Base-by-base conservation (phyloP, 129 eudicot genomes). In the Flaveria brownii region DNA sequence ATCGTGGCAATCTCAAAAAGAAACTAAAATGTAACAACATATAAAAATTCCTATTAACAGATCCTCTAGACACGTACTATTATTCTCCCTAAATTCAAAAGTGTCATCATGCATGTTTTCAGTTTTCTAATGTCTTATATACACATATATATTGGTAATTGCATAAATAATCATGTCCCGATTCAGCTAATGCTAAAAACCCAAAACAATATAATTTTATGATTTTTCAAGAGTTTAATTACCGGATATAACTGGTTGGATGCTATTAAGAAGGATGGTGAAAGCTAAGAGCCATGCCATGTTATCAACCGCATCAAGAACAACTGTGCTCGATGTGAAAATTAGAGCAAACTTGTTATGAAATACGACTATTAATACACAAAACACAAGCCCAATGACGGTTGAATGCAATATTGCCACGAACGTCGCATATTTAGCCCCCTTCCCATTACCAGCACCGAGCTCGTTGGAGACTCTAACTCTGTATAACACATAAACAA, bases 401-500 rank as follows among this genome's bases (percentile, higher is more conserved):
- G 86, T 77, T 1, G 98, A 93, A 45, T 84, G 80, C 30, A 68
- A 56, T 66, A 90, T 89, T 0, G 96, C 82, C 14, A 93, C 92
- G 5, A 57, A 52, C 1, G 96, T 87, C 0, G 98, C 98, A 36
- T 85, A 93, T 74, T 79, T 93, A 0, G 98, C 98, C 22, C 64
- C 89, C 2, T 87, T 84, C 49, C 92, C 97, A 51, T 88, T 90
- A 6, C 94, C 93, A 5, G 93, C 91, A 17, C 97, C 97, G 1
- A 92, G 85, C 85, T 92, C 97, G 54, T 89, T 92, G 8, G 97
- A 87, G 73, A 92, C 97, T 72, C 97, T 86, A 43, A 89, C 97
- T 64, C 97, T 87, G 85, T 75, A 66, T 22, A n/a, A 82, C 14
- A 62, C 15, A 33, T 25, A 5, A 33, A 22, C 15, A 18, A 43